A percentile compares a stretch with the other conserved stretches of the same genome.
Evolutionary conservation across 768 basidiomycete species (phyloP).

Genomic region (Myochromella boudieri): DNA sequence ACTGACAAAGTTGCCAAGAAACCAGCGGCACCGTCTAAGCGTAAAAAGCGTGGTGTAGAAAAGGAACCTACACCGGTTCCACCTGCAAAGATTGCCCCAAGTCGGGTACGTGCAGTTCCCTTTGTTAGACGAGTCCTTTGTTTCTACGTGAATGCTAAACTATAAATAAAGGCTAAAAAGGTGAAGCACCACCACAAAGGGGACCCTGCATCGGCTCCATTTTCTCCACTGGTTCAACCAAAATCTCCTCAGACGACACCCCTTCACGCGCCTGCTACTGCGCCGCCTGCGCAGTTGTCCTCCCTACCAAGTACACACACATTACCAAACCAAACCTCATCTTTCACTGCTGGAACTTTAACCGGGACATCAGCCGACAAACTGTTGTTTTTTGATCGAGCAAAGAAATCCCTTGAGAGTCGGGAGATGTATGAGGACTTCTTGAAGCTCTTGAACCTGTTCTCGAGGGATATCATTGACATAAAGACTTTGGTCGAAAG

Average conservation of each 20-base stretch:
- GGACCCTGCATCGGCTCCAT: slow-evolving; percentile 55
- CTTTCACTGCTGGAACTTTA: slow-evolving; percentile 31
- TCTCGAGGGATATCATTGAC: slow-evolving; percentile 90
- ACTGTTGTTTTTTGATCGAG: slow-evolving; percentile 91
- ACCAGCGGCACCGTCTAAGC: slow-evolving; percentile 42
- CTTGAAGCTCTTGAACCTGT: slow-evolving; percentile 88
- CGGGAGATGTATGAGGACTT: slow-evolving; percentile 90
- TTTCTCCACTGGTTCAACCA: slow-evolving; percentile 46
- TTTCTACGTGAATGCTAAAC: slow-evolving; percentile 1
- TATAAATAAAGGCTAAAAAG: slow-evolving; percentile 52
- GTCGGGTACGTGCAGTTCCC: slow-evolving; percentile 41
- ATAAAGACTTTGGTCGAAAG: slow-evolving; percentile 77
- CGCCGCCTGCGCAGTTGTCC: slow-evolving; percentile 17
- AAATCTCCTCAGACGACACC: slow-evolving; percentile 41
- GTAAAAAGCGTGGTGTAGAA: slow-evolving; percentile 63
- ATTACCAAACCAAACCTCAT: slow-evolving; percentile 22
- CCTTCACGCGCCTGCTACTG: slow-evolving; percentile 25
- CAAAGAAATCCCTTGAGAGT: slow-evolving; percentile 76
- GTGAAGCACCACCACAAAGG: slow-evolving; percentile 61
- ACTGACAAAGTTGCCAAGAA: slow-evolving; percentile 46
- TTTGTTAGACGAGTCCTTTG: neutral
- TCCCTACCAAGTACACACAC: slow-evolving; percentile 19
- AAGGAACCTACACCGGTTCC: slow-evolving; percentile 69
- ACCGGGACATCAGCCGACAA: slow-evolving; percentile 60
- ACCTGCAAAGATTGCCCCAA: slow-evolving; percentile 45